Evolutionary conservation across 2,329 filamentous ascomycete genomes (phyloP).

Genomic region (Fusarium setosum): DNA sequence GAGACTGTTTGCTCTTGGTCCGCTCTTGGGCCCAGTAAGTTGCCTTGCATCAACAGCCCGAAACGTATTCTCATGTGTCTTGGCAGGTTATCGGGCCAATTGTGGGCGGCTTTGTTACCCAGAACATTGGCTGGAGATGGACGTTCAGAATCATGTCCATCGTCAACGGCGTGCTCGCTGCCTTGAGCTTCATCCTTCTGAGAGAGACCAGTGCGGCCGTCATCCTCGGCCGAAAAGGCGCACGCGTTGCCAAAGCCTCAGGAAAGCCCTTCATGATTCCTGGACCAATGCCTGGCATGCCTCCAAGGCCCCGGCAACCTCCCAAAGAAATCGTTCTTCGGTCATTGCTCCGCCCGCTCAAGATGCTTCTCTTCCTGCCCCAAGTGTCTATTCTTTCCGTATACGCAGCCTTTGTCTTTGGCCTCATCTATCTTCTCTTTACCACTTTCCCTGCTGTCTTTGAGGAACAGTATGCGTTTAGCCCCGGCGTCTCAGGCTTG

Average conservation of each 20-base stretch:
- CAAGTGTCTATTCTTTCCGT: slow-evolving; percentile 55
- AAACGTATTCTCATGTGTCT: not conserved
- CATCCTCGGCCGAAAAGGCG: not conserved
- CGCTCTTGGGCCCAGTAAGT: slow-evolving; percentile 64
- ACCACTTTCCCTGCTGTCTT: slow-evolving; percentile 51
- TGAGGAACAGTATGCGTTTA: slow-evolving; percentile 47
- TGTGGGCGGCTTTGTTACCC: slow-evolving; percentile 57
- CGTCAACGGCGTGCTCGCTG: not conserved
- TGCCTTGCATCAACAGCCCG: not conserved
- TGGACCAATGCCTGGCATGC: too few species aligned
- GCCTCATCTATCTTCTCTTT: slow-evolving; percentile 50
- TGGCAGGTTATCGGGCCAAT: slow-evolving; percentile 28
- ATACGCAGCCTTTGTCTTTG: slow-evolving; percentile 50
- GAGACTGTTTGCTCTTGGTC: slow-evolving; percentile 69
- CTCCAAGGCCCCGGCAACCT: not conserved
- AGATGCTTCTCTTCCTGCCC: not conserved
- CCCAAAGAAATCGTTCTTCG: not conserved
- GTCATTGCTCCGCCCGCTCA: not conserved
- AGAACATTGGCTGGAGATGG: slow-evolving; percentile 61
- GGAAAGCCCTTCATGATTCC: too few species aligned
- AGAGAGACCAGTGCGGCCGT: not conserved
- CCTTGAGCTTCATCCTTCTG: slow-evolving; percentile 21
- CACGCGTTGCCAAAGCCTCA: too few species aligned
- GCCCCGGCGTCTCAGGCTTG: slow-evolving; percentile 44
- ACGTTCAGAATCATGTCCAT: slow-evolving; percentile 62